A percentile compares a stretch with the other conserved stretches of the same genome.
phyloP scores from a whole-genome alignment of 345 rosid genomes.

The Ceriops zippeliana region DNA sequence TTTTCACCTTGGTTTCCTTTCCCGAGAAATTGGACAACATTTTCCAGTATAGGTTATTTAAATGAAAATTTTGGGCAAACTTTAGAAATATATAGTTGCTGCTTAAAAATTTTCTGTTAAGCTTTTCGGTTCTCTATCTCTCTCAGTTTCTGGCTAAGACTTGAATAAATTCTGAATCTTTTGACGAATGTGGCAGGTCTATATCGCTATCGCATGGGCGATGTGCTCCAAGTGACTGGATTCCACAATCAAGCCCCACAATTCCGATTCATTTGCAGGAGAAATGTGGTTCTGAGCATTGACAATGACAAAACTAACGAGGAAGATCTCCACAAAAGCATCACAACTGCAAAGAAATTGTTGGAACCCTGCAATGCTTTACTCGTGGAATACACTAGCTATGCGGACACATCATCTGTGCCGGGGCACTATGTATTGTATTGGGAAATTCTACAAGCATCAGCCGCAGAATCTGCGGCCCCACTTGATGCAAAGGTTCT shows the following conservation, averaged over 20 bases:
- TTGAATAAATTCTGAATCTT: background rate
- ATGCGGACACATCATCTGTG: slow-evolving; percentile 47
- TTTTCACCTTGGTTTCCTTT: too few relatives aligned
- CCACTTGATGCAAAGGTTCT: slow-evolving; percentile 30
- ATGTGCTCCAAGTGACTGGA: slow-evolving; percentile 57
- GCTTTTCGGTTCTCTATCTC: background rate
- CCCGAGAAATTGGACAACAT: too few relatives aligned
- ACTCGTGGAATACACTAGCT: slow-evolving; percentile 63
- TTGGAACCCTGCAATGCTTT: slow-evolving; percentile 45
- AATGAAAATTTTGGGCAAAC: too few relatives aligned
- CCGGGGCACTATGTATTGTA: slow-evolving; percentile 63
- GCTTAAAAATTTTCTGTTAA: background rate
- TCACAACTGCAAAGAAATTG: slow-evolving; percentile 42
- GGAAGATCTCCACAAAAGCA: slow-evolving; percentile 57
- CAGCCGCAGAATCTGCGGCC: slow-evolving; percentile 3
- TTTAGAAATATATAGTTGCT: background rate
- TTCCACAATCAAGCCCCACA: slow-evolving; percentile 62
- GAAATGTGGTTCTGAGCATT: slow-evolving; percentile 59
- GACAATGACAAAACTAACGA: slow-evolving; percentile 69
- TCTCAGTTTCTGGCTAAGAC: background rate
- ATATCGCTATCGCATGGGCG: slow-evolving; percentile 55
- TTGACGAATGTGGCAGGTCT: slow-evolving; percentile 37
- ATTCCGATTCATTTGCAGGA: slow-evolving; percentile 63
- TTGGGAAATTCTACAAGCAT: slow-evolving; percentile 43
- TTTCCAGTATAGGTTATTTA: too few relatives aligned